These are phyloP conservation scores for Parietichytrium sp. DNA, from an alignment of 108 stramenopile species.

Conservation along the genomic window DNA sequence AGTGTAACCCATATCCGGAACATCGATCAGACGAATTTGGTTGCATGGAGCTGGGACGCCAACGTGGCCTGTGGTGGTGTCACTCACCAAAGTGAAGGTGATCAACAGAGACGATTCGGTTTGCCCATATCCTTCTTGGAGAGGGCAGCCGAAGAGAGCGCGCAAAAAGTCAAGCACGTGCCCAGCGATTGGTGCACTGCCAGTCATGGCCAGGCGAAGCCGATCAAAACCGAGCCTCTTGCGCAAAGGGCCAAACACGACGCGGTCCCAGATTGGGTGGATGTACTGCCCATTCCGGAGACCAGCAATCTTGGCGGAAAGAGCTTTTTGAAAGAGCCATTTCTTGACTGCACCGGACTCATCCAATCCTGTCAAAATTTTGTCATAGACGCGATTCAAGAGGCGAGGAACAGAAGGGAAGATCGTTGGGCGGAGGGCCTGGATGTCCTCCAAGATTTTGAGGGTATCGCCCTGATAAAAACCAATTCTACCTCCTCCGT, in stretches of 20 bases:
- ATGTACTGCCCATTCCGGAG: constrained; percentile 63
- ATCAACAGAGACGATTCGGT: constrained; percentile 84
- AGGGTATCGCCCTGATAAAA: constrained; percentile 80
- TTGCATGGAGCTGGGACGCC: constrained; percentile 77
- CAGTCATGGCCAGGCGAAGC: constrained; percentile 78
- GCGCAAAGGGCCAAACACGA: constrained; percentile 88
- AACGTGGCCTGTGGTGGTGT: constrained; percentile 83
- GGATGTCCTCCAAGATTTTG: constrained; percentile 79
- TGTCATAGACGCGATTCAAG: constrained; percentile 89
- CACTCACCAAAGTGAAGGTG: constrained; percentile 69
- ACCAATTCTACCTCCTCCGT: constrained; percentile 70
- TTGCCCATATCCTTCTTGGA: constrained; percentile 93
- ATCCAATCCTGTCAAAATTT: constrained; percentile 77
- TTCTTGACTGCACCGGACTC: constrained; percentile 81
- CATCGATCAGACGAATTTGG: constrained; percentile 83
- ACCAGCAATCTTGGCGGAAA: constrained; percentile 75
- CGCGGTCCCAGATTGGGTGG: constrained; percentile 82
- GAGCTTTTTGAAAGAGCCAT: constrained; percentile 81
- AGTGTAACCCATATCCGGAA: constrained; percentile 93
- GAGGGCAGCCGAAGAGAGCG: constrained; percentile 77
- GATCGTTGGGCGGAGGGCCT: constrained; percentile 81
- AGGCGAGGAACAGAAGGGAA: constrained; percentile 87
- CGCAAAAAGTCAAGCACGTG: constrained; percentile 89
- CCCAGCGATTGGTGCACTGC: constrained; percentile 82
- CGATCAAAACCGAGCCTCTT: constrained; percentile 82